Evolutionary conservation across 345 rosid genomes (phyloP).

Genomic region (Pelargonium nanum): DNA sequence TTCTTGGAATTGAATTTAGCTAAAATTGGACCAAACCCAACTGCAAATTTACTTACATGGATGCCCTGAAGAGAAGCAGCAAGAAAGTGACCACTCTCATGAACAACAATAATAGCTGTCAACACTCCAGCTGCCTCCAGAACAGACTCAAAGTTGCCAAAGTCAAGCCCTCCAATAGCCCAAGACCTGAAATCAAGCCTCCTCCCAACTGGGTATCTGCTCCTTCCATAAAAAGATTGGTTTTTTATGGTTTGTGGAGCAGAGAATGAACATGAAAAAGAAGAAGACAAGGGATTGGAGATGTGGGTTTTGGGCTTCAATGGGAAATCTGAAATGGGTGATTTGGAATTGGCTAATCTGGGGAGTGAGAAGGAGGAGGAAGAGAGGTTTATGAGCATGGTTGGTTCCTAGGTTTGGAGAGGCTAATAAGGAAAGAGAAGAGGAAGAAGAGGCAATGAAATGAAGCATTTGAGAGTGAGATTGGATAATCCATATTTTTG

Average conservation of each 20-base stretch:
- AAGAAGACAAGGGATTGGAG: constrained; percentile 24
- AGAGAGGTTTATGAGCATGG: constrained; percentile 64
- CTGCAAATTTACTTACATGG: constrained; percentile 90
- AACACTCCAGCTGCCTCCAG: constrained; percentile 71
- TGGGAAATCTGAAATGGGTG: constrained; percentile 28
- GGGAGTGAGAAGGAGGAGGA: constrained; percentile 29
- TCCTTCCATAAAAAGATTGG: constrained; percentile 24
- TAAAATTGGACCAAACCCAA: constrained; percentile 89
- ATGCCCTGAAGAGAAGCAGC: constrained; percentile 94
- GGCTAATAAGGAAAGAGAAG: neutral
- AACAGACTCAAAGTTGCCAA: constrained; percentile 58
- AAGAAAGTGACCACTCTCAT: constrained; percentile 81
- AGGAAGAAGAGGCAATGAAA: neutral
- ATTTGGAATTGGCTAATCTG: constrained; percentile 24
- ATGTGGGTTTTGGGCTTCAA: constrained; percentile 39
- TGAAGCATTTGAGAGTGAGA: neutral
- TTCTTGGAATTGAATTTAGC: constrained; percentile 77
- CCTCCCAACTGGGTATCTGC: constrained; percentile 20
- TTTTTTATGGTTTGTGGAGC: constrained; percentile 24
- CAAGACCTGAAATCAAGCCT: constrained; percentile 32
- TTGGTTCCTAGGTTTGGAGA: constrained; percentile 6
- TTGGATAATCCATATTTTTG: constrained; percentile 32
- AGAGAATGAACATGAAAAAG: constrained; percentile 21
- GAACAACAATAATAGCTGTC: constrained; percentile 82
- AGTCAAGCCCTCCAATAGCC: constrained; percentile 63